phyloP scores from a whole-genome alignment of 202 grass and related monocot genomes.

The Panicum hallii region DNA sequence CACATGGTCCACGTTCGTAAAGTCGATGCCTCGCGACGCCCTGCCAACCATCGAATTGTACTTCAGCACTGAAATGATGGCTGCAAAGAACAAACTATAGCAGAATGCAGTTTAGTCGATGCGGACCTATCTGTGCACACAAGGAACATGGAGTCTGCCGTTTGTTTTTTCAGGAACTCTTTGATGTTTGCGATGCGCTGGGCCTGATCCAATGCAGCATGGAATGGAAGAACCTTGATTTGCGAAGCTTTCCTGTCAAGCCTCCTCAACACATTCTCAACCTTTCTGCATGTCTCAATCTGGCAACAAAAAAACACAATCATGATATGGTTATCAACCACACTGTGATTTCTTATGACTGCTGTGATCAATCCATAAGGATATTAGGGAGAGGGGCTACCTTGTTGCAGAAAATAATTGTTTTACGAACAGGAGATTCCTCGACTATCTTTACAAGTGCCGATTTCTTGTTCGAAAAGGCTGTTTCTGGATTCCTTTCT shows the following conservation, averaged over 20 bases:
- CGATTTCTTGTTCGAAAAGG: slow-evolving; percentile 84
- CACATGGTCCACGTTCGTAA: slow-evolving; percentile 81
- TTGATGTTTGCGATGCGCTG: slow-evolving; percentile 78
- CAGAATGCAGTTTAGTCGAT: neutral
- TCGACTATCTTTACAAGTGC: slow-evolving; percentile 73
- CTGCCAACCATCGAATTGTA: slow-evolving; percentile 40
- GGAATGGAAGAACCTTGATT: slow-evolving; percentile 84
- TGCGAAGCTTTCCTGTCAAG: slow-evolving; percentile 74
- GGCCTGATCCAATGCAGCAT: slow-evolving; percentile 80
- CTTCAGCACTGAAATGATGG: neutral
- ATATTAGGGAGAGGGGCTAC: slow-evolving; percentile 40
- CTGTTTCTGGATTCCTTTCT: slow-evolving; percentile 87
- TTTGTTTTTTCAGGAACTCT: slow-evolving; percentile 69
- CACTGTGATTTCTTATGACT: neutral
- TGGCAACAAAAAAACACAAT: slow-evolving; percentile 29
- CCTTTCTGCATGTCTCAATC: slow-evolving; percentile 98
- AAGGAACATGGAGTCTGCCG: slow-evolving; percentile 74
- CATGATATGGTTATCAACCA: neutral
- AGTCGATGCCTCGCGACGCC: slow-evolving; percentile 91
- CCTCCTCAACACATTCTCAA: slow-evolving; percentile 74
- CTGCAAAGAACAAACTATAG: neutral
- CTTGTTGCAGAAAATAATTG: slow-evolving; percentile 97
- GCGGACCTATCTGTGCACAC: slow-evolving; percentile 87
- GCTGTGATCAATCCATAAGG: neutral
- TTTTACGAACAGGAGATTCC: slow-evolving; percentile 70